A percentile compares a stretch with the other conserved stretches of the same genome.
Evolutionary conservation across 257 asterid species (phyloP).

Genomic region (Coffea canephora): DNA sequence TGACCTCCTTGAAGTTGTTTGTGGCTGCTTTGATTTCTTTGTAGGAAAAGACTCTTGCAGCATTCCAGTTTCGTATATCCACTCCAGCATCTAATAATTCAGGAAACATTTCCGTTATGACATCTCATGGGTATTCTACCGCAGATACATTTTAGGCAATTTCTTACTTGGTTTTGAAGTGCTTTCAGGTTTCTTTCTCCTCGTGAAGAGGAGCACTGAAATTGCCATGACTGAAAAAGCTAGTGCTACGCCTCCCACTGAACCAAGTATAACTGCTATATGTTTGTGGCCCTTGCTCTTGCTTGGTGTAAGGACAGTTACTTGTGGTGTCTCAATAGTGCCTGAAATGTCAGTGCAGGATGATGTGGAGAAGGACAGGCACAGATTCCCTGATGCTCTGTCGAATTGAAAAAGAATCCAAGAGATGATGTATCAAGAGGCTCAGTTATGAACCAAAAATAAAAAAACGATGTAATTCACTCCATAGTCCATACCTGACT

Average conservation of each 20-base stretch:
- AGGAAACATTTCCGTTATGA: not conserved
- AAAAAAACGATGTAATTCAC: not conserved
- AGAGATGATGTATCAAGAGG: not conserved
- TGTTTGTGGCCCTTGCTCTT: constrained; percentile 51
- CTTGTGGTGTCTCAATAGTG: constrained; percentile 71
- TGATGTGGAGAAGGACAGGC: constrained; percentile 66
- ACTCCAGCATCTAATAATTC: constrained; percentile 34
- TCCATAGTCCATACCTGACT: constrained; percentile 51
- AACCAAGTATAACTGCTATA: constrained; percentile 46
- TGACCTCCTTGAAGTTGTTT: constrained; percentile 69
- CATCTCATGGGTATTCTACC: not conserved
- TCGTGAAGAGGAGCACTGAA: constrained; percentile 49
- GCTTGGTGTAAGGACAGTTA: constrained; percentile 59
- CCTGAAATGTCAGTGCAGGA: constrained; percentile 54
- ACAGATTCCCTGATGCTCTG: constrained; percentile 84
- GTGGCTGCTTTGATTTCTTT: constrained; percentile 81
- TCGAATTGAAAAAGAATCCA: not conserved
- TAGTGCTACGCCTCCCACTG: constrained; percentile 56
- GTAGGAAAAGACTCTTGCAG: constrained; percentile 64
- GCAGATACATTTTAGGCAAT: not conserved
- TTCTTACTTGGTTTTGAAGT: constrained; percentile 52
- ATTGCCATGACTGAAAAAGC: constrained; percentile 42
- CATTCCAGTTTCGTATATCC: constrained; percentile 57
- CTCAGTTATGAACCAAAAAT: constrained; percentile 11
- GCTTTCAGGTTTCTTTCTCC: constrained; percentile 40